Conservation (phyloP, 2,329 filamentous ascomycete genomes). For the Pseudocercospora eumusae region DNA sequence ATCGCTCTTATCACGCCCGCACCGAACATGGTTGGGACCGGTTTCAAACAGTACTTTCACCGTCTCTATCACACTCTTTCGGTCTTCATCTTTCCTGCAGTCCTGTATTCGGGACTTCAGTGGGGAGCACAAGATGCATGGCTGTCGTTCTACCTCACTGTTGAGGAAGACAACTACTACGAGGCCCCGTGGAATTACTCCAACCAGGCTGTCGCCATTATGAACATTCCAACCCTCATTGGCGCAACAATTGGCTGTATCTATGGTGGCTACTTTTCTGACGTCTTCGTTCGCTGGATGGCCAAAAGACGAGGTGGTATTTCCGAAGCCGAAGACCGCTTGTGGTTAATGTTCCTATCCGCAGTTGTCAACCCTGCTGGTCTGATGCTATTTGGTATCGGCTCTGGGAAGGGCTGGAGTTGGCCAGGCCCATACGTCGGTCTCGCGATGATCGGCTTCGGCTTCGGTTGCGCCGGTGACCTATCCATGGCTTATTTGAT, state of each 20-base stretch:
- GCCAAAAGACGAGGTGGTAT: conserved; percentile 56
- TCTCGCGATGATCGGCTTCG: conserved; percentile 60
- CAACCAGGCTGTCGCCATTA: conserved; percentile 57
- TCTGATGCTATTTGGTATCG: conserved; percentile 57
- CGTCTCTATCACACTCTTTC: conserved; percentile 59
- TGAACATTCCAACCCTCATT: conserved; percentile 59
- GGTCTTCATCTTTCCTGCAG: conserved; percentile 60
- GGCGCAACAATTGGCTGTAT: conserved; percentile 59
- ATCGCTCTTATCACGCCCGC: conserved; percentile 60
- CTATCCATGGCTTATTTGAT: conserved; percentile 55
- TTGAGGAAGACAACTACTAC: conserved; percentile 60
- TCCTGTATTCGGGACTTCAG: conserved; percentile 59
- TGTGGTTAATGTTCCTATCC: conserved; percentile 56
- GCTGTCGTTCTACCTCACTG: conserved; percentile 60
- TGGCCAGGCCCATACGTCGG: conserved; percentile 59
- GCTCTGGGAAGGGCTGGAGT: conserved; percentile 52
- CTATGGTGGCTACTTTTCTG: conserved; percentile 60
- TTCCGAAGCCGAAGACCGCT: conserved; percentile 57
- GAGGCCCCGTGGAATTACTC: conserved; percentile 58
- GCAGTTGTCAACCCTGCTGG: conserved; percentile 54
- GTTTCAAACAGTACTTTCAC: conserved; percentile 56
- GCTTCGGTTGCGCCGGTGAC: conserved; percentile 61
- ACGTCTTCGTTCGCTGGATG: conserved; percentile 59
- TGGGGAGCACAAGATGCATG: conserved; percentile 64
- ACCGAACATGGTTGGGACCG: conserved; percentile 55